Percentiles rank a stretch among this genome's conserved stretches.
These are phyloP conservation scores for Thraustochytrium sp. DNA, from an alignment of 352 stramenopile genomes.

Conservation along the genomic window DNA sequence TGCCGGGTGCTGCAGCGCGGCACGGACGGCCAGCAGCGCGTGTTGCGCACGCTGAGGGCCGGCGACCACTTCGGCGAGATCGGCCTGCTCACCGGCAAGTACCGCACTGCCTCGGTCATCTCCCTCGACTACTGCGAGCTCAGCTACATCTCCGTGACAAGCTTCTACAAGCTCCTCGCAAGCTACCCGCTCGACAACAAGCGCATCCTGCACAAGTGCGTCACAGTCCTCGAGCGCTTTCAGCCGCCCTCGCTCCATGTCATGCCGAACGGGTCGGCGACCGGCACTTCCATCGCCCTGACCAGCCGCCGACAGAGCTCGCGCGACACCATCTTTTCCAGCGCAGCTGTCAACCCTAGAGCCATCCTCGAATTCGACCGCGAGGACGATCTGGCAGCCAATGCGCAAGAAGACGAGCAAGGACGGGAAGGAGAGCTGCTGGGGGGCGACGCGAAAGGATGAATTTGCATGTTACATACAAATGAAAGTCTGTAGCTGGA, in stretches of 20 bases:
- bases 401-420: slow-evolving; percentile 6
- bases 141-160: not conserved
- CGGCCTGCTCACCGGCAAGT: slow-evolving; percentile 24
- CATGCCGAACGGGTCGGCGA: too few species aligned
- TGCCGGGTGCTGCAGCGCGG: not conserved
- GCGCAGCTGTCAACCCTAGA: too few species aligned
- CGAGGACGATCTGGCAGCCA: too few species aligned
- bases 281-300: too few species aligned
- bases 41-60: not conserved
- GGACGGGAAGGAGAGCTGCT: too few species aligned
- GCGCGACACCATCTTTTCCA: too few species aligned
- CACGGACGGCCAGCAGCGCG: not conserved
- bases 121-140: slow-evolving; percentile 4
- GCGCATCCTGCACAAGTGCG: slow-evolving; percentile 18
- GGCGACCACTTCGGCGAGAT: slow-evolving; percentile 44
- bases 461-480: too few species aligned
- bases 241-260: not conserved
- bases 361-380: too few species aligned
- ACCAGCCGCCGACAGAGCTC: too few species aligned
- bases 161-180: not conserved
- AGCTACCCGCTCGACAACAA: not conserved
- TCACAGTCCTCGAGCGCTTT: not conserved
- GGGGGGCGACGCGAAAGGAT: too few species aligned
- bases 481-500: too few species aligned
- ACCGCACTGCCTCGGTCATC: not conserved